Base-by-base conservation (phyloP, 345 rosid species). In the Gossypium mustelinum region DNA sequence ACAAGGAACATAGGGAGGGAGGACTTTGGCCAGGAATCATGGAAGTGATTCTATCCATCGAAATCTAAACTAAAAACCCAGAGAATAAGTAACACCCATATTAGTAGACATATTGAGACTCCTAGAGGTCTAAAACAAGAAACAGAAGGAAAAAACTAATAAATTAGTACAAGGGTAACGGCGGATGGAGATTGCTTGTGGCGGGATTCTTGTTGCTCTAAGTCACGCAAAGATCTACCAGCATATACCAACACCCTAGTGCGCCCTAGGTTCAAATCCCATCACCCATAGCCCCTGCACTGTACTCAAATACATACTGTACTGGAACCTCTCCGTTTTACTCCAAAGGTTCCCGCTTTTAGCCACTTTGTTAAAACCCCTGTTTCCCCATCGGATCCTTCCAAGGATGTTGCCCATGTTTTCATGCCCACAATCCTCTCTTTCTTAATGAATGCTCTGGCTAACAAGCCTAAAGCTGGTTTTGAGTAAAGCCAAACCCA, bases 371-470 rank as follows among this genome's bases (percentile, higher is more conserved):
- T 66, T 25, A 11, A 68, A 68, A 22, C 13, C 60, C 17, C 60
- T 20, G 25, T 56, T 54, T 71, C 64, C 13, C 64, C 74, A 9
- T 41, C 55, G 74, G 74, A 39, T 71, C n/a, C 27, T 70, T n/a
- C 25, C 25, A 3, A 9, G 56, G 59, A 22, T 47, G 55, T 22
- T 12, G 2, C 62, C 6, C 7, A 34, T 34, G 41, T 34, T 34
- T 34, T 34, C 41, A 34, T 34, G 41, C 7, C 41, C 7, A 1
- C 1, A 34, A 34, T 34, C 7, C 41, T 34, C 41, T 34, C 41
- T 34, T 34, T 34, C 41, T 34, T 34, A 34, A 5, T 34, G 5
- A 34, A 34, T 34, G 41, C 41, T 34, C 41, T 5, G 7, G 41
- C 41, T 5, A 5, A 34, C 4, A 29, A 34, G 41, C 41, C 41